Evolutionary conservation across 257 asterid species (phyloP), one percentile per base, ranked within the genome.

Genomic region (Dorcoceras hygrometricum): DNA sequence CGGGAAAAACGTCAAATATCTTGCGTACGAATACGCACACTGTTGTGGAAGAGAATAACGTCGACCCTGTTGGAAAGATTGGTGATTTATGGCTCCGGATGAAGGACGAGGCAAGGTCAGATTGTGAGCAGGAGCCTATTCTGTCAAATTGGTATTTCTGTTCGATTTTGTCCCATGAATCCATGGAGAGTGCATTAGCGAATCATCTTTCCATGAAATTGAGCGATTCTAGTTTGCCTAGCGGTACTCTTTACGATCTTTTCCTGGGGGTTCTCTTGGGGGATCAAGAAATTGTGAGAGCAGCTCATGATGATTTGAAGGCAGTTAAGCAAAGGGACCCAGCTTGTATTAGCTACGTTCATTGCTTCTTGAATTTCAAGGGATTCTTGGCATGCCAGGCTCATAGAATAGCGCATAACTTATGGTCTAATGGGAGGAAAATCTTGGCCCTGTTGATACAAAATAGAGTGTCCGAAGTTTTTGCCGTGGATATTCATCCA

Each of bases 301-400:
- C 82, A 1, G 82, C 74, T 5, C 12, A 34, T 19, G 73, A 73
- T 65, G 86, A 81, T 74, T 62, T 81, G 78, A 70, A 60, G 50
- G 86, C 86, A 1, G 86, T 81, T 31, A 81, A 73, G 76, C 84
- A 82, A 67, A 71, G 87, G 65, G 87, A 82, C 31, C 87, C 87
- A 6, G 87, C 87, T 56, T 82, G 84, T 55, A 74, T 82, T 5
- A 82, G 87, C 10, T 76, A 79, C 28, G 84, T 76, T 43, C 82
- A 82, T 57, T 82, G 87, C 59, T 82, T 82, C 69, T 23, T 82
- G 39, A 82, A 82, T 63, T 82, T 82, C 54, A 82, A 82, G 66
- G 84, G 87, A 0, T 82, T 76, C 39, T 63, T 76, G 0, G 84
- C 87, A 0, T 70, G 77, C 53, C 82, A 82, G 51, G 63, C 83